Evolutionary conservation across 164 flowering plant genomes (phyloP), one percentile per base, ranked within the genome.

Genomic region (Chimonanthus salicifolius): DNA sequence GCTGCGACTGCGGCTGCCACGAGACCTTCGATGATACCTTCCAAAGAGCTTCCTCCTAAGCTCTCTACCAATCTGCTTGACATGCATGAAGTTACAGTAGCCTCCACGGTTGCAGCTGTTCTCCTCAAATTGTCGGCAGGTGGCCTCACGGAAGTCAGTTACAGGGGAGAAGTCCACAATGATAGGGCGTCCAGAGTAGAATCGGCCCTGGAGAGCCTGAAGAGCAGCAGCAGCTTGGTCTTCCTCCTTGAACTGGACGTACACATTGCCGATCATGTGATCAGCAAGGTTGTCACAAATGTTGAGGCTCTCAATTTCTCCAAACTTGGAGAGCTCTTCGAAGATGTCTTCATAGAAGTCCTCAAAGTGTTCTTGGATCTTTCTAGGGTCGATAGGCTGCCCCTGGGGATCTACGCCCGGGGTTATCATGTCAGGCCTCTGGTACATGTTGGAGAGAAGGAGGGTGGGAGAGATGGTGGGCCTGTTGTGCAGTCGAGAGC

Each of bases 241-340:
- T 78, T 92, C 95, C 86, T 92, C 97, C 76, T 79, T 88, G 82
- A 92, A 92, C 81, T 88, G 95, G 18, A 84, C 91, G 49, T 89
- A 92, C 4, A 92, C 97, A 74, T 92, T 92, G 0, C 97, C 97
- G 16, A 89, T 83, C 97, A 91, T 87, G 79, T 90, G 97, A 77
- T 88, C 92, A 1, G 94, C 92, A 21, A 91, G 82, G 54, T 91
- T 91, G 71, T 91, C 94, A 63, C 94, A 91, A 33, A 91, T 79
- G 68, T 90, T 88, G 60, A 92, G 88, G 75, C 83, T 85, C 82
- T 90, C 89, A 65, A 92, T 83, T 76, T 92, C 95, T 10, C 97
- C 97, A 69, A 83, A 90, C 82, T 88, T 90, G 83, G 76, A 46
- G 15, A 92, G 91, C 74, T 92, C 97, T 76, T 88, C 91, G 68